phyloP scores from a whole-genome alignment of 805 yeast species.

The Allodekkera sacchari region DNA sequence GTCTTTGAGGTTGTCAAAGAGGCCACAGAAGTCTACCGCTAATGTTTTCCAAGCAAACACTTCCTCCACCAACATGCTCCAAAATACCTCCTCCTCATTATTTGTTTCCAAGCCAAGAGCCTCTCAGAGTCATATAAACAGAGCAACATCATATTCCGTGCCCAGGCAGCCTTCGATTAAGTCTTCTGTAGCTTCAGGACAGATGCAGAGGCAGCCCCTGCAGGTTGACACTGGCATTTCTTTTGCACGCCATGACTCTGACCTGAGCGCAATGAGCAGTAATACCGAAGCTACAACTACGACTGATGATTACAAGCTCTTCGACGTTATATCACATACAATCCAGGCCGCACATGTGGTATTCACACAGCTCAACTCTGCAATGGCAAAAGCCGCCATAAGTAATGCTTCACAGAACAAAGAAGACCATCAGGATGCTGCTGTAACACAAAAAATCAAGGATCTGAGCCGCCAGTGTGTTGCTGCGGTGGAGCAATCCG shows the following conservation, averaged over 20 bases:
- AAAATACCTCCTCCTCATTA: neutral
- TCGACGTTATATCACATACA: slow-evolving; percentile 21
- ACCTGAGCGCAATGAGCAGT: slow-evolving; percentile 13
- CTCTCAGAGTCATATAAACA: neutral
- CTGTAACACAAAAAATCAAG: slow-evolving; percentile 54
- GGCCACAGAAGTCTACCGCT: no score
- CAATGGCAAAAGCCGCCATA: slow-evolving; percentile 56
- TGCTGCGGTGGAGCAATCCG: slow-evolving; percentile 75
- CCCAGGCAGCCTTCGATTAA: slow-evolving; percentile 6
- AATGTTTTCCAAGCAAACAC: slow-evolving; percentile 2
- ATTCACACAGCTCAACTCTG: slow-evolving; percentile 61
- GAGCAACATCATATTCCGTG: no score
- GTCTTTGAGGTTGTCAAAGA: slow-evolving; percentile 1
- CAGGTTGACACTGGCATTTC: slow-evolving; percentile 17
- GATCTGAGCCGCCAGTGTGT: slow-evolving; percentile 74
- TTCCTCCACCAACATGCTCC: slow-evolving; percentile 1
- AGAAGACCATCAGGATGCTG: slow-evolving; percentile 1
- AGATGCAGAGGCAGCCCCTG: slow-evolving; percentile 14
- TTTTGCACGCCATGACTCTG: slow-evolving; percentile 22
- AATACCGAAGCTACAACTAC: slow-evolving; percentile 3
- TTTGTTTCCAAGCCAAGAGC: neutral
- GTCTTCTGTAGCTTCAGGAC: slow-evolving; percentile 7
- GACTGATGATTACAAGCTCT: slow-evolving; percentile 22
- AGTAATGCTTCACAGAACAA: slow-evolving; percentile 33
- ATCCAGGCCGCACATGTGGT: slow-evolving; percentile 61